Conservation (phyloP, 768 basidiomycete genomes). For the Termitomyces sp. region DNA sequence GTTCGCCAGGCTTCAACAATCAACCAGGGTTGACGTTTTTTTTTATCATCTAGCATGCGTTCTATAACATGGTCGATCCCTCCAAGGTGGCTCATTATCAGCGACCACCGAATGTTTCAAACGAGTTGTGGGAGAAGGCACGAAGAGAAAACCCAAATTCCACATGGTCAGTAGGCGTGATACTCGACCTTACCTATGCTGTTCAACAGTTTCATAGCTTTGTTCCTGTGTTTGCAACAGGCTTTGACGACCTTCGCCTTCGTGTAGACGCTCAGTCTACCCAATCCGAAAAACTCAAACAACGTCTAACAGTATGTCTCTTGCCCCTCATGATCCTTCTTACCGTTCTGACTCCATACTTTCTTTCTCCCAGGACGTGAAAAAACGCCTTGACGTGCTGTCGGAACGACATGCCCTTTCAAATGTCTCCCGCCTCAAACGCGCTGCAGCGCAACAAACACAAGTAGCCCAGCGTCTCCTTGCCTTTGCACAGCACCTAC, state of each 20-base stretch:
- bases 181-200: not conserved
- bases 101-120: constrained; percentile 65
- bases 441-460: constrained; percentile 56
- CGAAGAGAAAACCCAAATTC: constrained; percentile 79
- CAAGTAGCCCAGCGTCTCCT: constrained; percentile 70
- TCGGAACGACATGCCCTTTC: constrained; percentile 58
- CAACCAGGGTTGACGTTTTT: not conserved
- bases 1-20: constrained; percentile 8
- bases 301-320: constrained; percentile 49
- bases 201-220: constrained; percentile 36
- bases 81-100: constrained; percentile 58
- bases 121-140: constrained; percentile 80
- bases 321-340: not conserved
- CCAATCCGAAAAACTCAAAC: constrained; percentile 62
- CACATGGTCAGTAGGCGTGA: constrained; percentile 46
- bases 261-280: constrained; percentile 72
- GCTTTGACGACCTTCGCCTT: constrained; percentile 76
- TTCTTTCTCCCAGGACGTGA: constrained; percentile 45
- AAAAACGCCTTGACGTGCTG: constrained; percentile 55
- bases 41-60: constrained; percentile 50
- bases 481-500: constrained; percentile 66
- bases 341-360: constrained; percentile 1
- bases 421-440: constrained; percentile 62
- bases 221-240: constrained; percentile 74
- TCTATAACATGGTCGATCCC: constrained; percentile 82